phyloP scores from a whole-genome alignment of 2,329 filamentous ascomycete species.

The Furcasterigmium sp. region DNA sequence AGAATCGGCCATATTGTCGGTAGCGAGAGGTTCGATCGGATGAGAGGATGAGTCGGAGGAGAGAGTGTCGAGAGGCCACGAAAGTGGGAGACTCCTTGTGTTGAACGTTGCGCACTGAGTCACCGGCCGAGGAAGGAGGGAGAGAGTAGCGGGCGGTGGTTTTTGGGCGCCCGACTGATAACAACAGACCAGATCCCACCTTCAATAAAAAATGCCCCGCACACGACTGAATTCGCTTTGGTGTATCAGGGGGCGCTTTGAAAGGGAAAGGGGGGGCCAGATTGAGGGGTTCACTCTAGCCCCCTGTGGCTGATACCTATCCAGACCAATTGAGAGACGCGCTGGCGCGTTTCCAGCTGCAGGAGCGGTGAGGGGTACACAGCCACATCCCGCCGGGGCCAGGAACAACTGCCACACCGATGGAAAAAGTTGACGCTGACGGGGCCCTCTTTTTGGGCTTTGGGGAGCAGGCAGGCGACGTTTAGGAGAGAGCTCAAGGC shows the following conservation, averaged over 20 bases:
- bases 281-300: not conserved
- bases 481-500: not conserved
- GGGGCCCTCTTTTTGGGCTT: not conserved
- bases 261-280: too few species aligned
- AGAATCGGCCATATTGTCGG: constrained; percentile 3
- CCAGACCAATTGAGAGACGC: not conserved
- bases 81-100: not conserved
- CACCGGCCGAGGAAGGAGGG: not conserved
- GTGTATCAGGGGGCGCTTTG: not conserved
- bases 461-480: too few species aligned
- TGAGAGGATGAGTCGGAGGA: not conserved
- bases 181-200: not conserved
- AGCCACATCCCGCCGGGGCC: constrained; percentile 6
- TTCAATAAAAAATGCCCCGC: constrained; percentile 3
- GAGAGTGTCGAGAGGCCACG: not conserved
- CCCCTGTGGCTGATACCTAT: not conserved
- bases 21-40: not conserved
- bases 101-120: constrained; percentile 2
- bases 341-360: not conserved
- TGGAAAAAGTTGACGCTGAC: constrained; percentile 13
- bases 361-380: not conserved
- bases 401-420: constrained; percentile 14
- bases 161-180: constrained; percentile 1
- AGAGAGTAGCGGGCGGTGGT: not conserved
- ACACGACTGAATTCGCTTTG: not conserved